Evolutionary conservation across 2,329 filamentous ascomycete genomes (phyloP).

Genomic region (Penicillium italicum): DNA sequence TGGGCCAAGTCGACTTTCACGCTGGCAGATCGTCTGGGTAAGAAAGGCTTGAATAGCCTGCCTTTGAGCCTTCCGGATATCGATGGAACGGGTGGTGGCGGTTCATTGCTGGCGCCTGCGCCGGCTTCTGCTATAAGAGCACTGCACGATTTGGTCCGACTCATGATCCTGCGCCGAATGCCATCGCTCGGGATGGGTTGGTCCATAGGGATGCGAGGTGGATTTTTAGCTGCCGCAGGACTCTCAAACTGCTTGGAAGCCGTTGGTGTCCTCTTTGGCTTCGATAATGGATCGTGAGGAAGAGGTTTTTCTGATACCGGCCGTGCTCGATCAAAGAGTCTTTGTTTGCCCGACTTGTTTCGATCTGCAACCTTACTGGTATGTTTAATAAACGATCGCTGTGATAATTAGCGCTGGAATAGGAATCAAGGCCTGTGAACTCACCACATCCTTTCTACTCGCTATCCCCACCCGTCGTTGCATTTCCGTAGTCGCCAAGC

Average conservation of each 20-base stretch:
- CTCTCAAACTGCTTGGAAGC: slow-evolving; percentile 9
- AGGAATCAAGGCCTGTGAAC: slow-evolving; percentile 42
- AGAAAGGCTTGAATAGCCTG: slow-evolving; percentile 25
- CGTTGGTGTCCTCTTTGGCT: slow-evolving; percentile 11
- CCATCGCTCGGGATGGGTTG: slow-evolving; percentile 11
- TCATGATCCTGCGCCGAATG: slow-evolving; percentile 13
- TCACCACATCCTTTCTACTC: slow-evolving; percentile 65
- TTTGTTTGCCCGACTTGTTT: slow-evolving; percentile 23
- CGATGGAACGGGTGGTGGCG: slow-evolving; percentile 10
- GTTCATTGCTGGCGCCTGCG: slow-evolving; percentile 2
- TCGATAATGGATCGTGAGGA: slow-evolving; percentile 26
- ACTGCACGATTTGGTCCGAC: slow-evolving; percentile 25
- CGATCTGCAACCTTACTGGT: slow-evolving; percentile 10
- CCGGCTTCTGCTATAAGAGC: slow-evolving; percentile 13
- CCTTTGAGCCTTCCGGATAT: slow-evolving; percentile 21
- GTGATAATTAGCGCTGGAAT: slow-evolving; percentile 4
- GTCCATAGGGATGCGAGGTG: slow-evolving; percentile 17
- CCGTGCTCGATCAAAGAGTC: slow-evolving; percentile 22
- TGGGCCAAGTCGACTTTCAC: slow-evolving; percentile 12
- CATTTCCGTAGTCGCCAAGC: slow-evolving; percentile 78
- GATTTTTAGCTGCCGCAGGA: slow-evolving; percentile 14
- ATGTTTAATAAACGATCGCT: slow-evolving; percentile 24
- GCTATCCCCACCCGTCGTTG: slow-evolving; percentile 79
- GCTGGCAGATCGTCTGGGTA: slow-evolving; percentile 18
- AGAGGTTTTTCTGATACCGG: slow-evolving; percentile 30